Evolutionary conservation across 2,329 filamentous ascomycete genomes (phyloP), one percentile per base, ranked within the genome.

Genomic region (Aspergillus terreus): DNA sequence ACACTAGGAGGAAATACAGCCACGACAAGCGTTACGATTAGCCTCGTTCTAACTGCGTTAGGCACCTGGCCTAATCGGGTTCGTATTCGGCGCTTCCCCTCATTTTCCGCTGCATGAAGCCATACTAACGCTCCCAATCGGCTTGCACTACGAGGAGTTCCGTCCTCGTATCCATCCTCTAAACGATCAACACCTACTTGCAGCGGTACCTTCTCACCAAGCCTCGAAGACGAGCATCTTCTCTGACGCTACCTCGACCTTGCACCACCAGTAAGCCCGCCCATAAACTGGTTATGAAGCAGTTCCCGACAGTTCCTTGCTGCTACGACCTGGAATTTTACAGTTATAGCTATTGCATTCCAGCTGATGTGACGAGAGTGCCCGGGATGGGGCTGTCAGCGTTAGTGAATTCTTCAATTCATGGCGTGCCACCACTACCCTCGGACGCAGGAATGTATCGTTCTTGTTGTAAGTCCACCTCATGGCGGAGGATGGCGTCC

Each of bases 271-370:
- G 23, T 23, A 23, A 23, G 23, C 23, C 4, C 5, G 23, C 23
- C 23, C 23, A 6, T 6, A 23, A 51, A 54, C 21, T 49, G 48
- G 21, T 54, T 54, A 21, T 48, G 51, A 38, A 47, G 51, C 12
- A 47, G 44, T 42, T 51, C 50, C 14, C 52, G 47, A 42, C 52
- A 54, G 45, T 19, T 54, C 52, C 30, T 54, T 54, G 25, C 51
- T 54, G 27, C 47, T 54, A 1, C 48, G 52, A 7, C 52, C 48
- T 25, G 52, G 52, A 10, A 54, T 51, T n/a, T 54, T 40, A 19
- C 19, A 19, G 19, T 19, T 11, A 23, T 44, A 5, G 52, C 52
- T 32, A 54, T 54, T 30, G 50, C 52, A 27, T 54, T 54, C 52
- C 52, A 54, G 48, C 50, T 50, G 42, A 54, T 42, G 23, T 6